These are phyloP conservation scores for Samsoniella hepiali DNA, from an alignment of 2,329 filamentous ascomycete genomes.

Conservation along the genomic window DNA sequence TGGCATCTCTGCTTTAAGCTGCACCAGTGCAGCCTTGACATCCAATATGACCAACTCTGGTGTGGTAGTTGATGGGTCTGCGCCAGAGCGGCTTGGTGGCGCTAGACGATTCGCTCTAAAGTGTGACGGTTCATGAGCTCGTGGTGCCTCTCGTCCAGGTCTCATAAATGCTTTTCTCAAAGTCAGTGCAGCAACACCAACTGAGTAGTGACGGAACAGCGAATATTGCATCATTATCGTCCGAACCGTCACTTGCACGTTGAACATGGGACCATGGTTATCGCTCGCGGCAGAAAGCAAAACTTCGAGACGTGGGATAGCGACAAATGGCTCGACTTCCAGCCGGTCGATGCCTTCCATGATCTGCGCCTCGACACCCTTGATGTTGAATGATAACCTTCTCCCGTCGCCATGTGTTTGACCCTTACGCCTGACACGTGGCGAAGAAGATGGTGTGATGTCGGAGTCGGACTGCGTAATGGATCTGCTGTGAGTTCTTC, in stretches of 20 bases:
- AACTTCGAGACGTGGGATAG: conserved; percentile 81
- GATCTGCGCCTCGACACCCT: conserved; percentile 84
- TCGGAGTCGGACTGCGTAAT: conserved; percentile 68
- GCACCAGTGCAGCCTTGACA: conserved; percentile 74
- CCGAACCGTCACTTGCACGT: conserved; percentile 77
- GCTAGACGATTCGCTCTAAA: conserved; percentile 34
- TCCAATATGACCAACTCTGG: conserved; percentile 77
- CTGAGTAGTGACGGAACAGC: conserved; percentile 85
- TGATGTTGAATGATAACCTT: conserved; percentile 73
- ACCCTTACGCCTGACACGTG: conserved; percentile 50
- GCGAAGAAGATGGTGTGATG: conserved; percentile 37
- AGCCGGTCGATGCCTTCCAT: conserved; percentile 83
- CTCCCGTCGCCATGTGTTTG: conserved; percentile 69
- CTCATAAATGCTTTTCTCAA: conserved; percentile 66
- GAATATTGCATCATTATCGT: conserved; percentile 85
- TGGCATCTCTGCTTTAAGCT: conserved; percentile 86
- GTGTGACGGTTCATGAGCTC: conserved; percentile 32
- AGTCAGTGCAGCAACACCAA: conserved; percentile 76
- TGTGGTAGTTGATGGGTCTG: conserved; percentile 32
- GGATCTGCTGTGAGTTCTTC: conserved; percentile 71
- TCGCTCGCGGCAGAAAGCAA: conserved; percentile 83
- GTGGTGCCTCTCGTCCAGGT: conserved; percentile 42
- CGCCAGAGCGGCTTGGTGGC: conserved; percentile 34
- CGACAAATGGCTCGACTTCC: conserved; percentile 82
- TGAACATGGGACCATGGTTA: conserved; percentile 80